A percentile compares a stretch with the other conserved stretches of the same genome.
phyloP scores from a whole-genome alignment of 805 yeast species.

The Hanseniaspora lachancei region DNA sequence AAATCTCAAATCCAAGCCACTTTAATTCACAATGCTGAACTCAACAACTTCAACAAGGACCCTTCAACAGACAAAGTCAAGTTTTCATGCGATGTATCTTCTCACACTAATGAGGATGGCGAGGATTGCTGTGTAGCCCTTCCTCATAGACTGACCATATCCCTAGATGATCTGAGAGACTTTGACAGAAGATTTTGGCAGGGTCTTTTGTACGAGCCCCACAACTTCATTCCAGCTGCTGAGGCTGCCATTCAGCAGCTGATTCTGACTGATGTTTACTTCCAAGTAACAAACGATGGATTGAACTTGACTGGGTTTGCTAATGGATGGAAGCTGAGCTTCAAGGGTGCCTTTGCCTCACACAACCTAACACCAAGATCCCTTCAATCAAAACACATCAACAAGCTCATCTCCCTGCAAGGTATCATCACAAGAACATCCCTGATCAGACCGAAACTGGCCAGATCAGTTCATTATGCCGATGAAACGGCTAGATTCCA shows the following conservation, averaged over 20 bases:
- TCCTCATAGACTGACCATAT: constrained; percentile 46
- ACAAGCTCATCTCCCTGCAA: constrained; percentile 70
- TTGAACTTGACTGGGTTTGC: constrained; percentile 7
- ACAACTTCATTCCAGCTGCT: constrained; percentile 78
- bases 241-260: constrained; percentile 76
- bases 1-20: constrained; percentile 57
- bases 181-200: constrained; percentile 68
- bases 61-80: constrained; percentile 14
- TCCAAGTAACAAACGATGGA: constrained; percentile 18
- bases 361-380: constrained; percentile 82
- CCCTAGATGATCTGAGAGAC: constrained; percentile 77
- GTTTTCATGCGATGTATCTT: constrained; percentile 14
- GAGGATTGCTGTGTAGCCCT: constrained; percentile 11
- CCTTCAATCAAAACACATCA: constrained; percentile 59
- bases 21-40: constrained; percentile 48
- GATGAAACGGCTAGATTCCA: constrained; percentile 57
- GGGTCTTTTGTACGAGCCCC: constrained; percentile 62
- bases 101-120: constrained; percentile 13
- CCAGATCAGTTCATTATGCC: constrained; percentile 70
- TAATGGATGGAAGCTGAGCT: constrained; percentile 53
- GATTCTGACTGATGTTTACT: constrained; percentile 41
- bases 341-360: constrained; percentile 83
- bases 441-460: constrained; percentile 84
- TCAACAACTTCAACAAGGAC: constrained; percentile 12
- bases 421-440: constrained; percentile 94